Evolutionary conservation across 2,329 filamentous ascomycete genomes (phyloP).

Genomic region (Bipolaris gigantea): DNA sequence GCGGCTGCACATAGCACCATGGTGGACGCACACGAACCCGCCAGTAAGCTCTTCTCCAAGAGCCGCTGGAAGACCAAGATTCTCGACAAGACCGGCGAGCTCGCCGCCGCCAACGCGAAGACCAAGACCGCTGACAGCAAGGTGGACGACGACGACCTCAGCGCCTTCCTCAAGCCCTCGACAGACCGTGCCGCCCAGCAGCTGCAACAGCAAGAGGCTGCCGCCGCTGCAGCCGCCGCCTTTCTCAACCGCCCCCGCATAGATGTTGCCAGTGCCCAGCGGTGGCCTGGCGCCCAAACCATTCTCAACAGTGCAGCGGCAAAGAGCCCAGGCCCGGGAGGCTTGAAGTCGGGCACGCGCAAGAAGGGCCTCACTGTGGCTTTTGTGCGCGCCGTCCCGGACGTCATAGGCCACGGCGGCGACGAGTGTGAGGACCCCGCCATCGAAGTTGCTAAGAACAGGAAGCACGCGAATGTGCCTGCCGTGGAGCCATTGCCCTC

Average conservation of each 20-base stretch:
- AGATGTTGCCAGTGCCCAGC: slow-evolving; percentile 54
- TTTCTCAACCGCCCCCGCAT: slow-evolving; percentile 47
- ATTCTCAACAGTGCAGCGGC: slow-evolving; percentile 43
- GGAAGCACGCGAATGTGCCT: slow-evolving; percentile 39
- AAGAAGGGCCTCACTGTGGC: slow-evolving; percentile 72
- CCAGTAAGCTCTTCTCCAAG: slow-evolving; percentile 46
- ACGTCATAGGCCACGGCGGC: slow-evolving; percentile 87
- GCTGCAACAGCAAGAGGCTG: slow-evolving; percentile 21
- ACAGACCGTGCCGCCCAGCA: slow-evolving; percentile 48
- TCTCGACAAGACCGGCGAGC: slow-evolving; percentile 45
- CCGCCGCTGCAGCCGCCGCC: slow-evolving; percentile 29
- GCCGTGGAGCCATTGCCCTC: slow-evolving; percentile 20
- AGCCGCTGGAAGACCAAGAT: slow-evolving; percentile 56
- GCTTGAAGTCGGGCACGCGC: slow-evolving; percentile 44
- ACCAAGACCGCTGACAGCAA: slow-evolving; percentile 22
- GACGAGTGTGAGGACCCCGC: slow-evolving; percentile 78
- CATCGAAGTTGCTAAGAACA: slow-evolving; percentile 68
- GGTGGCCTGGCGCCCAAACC: slow-evolving; percentile 55
- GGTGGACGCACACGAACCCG: slow-evolving; percentile 36
- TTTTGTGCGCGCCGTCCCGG: slow-evolving; percentile 72
- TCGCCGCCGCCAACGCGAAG: slow-evolving; percentile 36
- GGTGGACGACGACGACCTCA: slow-evolving; percentile 49
- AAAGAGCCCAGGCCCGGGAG: slow-evolving; percentile 42
- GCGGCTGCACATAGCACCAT: slow-evolving; percentile 25
- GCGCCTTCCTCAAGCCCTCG: slow-evolving; percentile 61